These are phyloP conservation scores for Solanum arcanum DNA, from an alignment of 257 asterid species.

Conservation along the genomic window DNA sequence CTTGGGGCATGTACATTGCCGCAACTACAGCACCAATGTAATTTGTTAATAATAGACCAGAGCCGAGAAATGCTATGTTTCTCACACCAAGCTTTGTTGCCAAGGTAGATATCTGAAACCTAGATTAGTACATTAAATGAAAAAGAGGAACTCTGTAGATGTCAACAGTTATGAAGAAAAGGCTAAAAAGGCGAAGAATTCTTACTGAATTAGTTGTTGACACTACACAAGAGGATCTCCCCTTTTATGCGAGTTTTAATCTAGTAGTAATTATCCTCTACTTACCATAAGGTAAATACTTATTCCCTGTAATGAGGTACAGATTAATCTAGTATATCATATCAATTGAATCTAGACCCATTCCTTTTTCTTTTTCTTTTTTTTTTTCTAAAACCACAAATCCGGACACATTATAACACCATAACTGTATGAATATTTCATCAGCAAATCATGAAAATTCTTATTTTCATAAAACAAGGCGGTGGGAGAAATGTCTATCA, in stretches of 20 bases:
- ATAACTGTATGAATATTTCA: background rate
- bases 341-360: background rate
- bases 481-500: background rate
- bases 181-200: background rate
- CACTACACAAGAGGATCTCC: background rate
- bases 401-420: background rate
- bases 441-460: background rate
- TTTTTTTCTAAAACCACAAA: background rate
- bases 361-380: background rate
- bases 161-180: background rate
- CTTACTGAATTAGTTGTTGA: background rate
- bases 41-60: constrained; percentile 72
- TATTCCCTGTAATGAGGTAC: background rate
- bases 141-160: background rate
- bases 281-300: background rate
- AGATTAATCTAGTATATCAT: background rate
- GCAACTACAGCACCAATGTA: constrained; percentile 70
- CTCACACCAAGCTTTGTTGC: constrained; percentile 97
- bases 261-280: background rate
- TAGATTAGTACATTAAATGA: constrained; percentile 9
- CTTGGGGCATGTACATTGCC: constrained; percentile 88
- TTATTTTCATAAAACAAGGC: background rate
- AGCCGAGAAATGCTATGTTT: constrained; percentile 83
- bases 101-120: constrained; percentile 94
- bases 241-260: background rate